A percentile compares a stretch with the other conserved stretches of the same genome.
These are phyloP conservation scores for Cladosporium sp. DNA, from an alignment of 2,329 filamentous ascomycete species.

Conservation along the genomic window DNA sequence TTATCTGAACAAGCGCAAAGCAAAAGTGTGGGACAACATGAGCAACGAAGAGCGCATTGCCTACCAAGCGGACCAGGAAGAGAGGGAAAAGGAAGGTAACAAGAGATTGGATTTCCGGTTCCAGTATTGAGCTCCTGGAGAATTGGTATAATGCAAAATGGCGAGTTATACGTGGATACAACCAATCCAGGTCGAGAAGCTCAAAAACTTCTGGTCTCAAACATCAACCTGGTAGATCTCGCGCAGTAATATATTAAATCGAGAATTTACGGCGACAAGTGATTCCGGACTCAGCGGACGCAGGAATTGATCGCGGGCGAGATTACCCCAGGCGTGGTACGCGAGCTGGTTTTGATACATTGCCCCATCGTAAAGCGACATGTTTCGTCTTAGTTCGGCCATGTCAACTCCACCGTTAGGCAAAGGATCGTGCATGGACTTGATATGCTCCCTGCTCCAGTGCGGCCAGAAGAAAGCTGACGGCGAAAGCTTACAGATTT, in stretches of 20 bases:
- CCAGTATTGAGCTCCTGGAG: conserved; percentile 27
- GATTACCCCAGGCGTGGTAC: conserved; percentile 12
- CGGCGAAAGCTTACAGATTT: conserved; percentile 16
- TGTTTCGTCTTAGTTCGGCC: neutral
- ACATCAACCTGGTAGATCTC: neutral
- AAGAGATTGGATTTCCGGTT: conserved; percentile 39
- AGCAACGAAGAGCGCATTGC: conserved; percentile 44
- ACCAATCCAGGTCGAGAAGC: too few species aligned
- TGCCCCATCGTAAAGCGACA: conserved; percentile 10
- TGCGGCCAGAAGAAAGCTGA: conserved; percentile 18
- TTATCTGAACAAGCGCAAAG: conserved; percentile 32
- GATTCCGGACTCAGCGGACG: neutral
- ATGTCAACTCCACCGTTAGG: neutral
- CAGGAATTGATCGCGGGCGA: neutral
- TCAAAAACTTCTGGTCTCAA: too few species aligned
- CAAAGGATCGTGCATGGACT: conserved; percentile 15
- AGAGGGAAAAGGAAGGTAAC: conserved; percentile 31
- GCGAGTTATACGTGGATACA: too few species aligned
- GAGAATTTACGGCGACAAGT: neutral
- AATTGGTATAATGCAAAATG: neutral
- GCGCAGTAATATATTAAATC: conserved; percentile 6
- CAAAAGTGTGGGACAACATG: conserved; percentile 46
- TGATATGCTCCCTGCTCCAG: conserved; percentile 12
- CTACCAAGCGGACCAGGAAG: conserved; percentile 42
- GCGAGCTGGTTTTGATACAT: conserved; percentile 18